Evolutionary conservation across 306 rosid species (phyloP).

Genomic region (Fragaria vesca): DNA sequence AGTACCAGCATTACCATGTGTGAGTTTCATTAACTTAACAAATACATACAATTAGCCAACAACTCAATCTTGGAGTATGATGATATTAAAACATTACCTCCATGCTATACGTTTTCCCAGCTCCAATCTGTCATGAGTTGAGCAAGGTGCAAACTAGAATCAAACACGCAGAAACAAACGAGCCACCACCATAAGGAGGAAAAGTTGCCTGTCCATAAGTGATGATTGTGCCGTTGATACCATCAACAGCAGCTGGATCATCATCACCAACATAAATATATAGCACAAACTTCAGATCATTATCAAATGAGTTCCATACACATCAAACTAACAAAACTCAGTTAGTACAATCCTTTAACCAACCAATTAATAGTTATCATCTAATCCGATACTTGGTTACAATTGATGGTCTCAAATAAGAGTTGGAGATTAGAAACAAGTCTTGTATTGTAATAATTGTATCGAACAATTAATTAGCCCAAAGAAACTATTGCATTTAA

Average conservation of each 20-base stretch:
- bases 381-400: no score
- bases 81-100: constrained; percentile 48
- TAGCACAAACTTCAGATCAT: not conserved
- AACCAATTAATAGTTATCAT: no score
- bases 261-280: constrained; percentile 14
- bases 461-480: no score
- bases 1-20: constrained; percentile 11
- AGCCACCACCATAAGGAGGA: not conserved
- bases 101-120: constrained; percentile 87
- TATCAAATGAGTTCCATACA: not conserved
- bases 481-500: no score
- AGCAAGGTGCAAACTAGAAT: constrained; percentile 22
- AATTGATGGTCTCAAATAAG: no score
- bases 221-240: constrained; percentile 69
- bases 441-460: no score
- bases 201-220: constrained; percentile 76
- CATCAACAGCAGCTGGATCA: constrained; percentile 63
- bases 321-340: not conserved
- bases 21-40: constrained; percentile 5
- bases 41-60: not conserved
- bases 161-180: not conserved
- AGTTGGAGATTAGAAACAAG: no score
- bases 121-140: constrained; percentile 65
- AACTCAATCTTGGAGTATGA: constrained; percentile 1
- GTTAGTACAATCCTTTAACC: not conserved